A percentile compares a stretch with the other conserved stretches of the same genome.
phyloP scores from a whole-genome alignment of 495 filamentous ascomycete genomes.

The Jackrogersella minutella region DNA sequence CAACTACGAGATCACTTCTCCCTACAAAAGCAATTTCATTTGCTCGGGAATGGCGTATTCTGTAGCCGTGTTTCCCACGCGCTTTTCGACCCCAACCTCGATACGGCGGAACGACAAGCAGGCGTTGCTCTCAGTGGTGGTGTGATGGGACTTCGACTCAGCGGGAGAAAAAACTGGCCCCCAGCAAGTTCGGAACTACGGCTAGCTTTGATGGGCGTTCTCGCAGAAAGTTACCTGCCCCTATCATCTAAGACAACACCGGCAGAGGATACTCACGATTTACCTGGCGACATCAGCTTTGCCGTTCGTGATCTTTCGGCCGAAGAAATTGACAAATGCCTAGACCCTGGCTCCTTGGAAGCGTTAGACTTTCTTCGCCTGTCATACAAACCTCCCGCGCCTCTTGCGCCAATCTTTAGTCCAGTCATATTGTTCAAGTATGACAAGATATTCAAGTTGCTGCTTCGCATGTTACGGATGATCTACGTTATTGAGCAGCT shows the following conservation, averaged over 20 bases:
- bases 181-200: conserved; percentile 92
- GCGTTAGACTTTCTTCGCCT: conserved; percentile 91
- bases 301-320: conserved; percentile 80
- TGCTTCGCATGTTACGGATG: conserved; percentile 83
- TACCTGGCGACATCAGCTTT: conserved; percentile 87
- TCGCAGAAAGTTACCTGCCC: conserved; percentile 73
- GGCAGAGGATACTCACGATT: conserved; percentile 53
- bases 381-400: conserved; percentile 79
- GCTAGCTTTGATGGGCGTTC: conserved; percentile 84
- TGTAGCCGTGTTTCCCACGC: conserved; percentile 78
- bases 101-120: conserved; percentile 74
- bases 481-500: conserved; percentile 77
- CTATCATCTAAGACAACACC: neutral
- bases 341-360: conserved; percentile 79
- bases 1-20: conserved; percentile 76
- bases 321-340: conserved; percentile 77
- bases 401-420: conserved; percentile 77
- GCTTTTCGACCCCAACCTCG: conserved; percentile 86
- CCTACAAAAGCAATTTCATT: conserved; percentile 79
- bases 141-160: conserved; percentile 81
- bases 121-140: conserved; percentile 74
- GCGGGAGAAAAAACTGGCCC: conserved; percentile 82
- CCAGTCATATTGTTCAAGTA: conserved; percentile 73
- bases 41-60: conserved; percentile 86
- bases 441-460: conserved; percentile 79